A percentile compares a stretch with the other conserved stretches of the same genome.
These are phyloP conservation scores for Clonostachys byssicola DNA, from an alignment of 2,329 filamentous ascomycete species.

Conservation along the genomic window DNA sequence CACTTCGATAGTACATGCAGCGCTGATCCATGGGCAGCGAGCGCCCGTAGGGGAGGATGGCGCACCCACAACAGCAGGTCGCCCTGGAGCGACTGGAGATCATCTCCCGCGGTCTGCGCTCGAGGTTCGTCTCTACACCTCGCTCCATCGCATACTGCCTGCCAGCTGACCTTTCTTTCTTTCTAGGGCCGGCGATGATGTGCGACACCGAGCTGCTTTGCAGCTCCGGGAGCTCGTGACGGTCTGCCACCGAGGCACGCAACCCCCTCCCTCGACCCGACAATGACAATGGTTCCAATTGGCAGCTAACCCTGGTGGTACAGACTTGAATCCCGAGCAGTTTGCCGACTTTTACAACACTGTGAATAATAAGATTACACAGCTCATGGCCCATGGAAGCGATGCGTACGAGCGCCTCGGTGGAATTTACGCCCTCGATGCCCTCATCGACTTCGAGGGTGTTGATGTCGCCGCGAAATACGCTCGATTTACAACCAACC, in stretches of 20 bases:
- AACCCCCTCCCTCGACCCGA: neutral
- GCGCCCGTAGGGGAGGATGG: slow-evolving; percentile 23
- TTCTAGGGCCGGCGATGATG: slow-evolving; percentile 37
- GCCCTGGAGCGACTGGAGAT: slow-evolving; percentile 52
- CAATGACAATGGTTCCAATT: neutral
- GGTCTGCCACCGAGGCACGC: slow-evolving; percentile 49
- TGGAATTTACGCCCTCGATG: slow-evolving; percentile 87
- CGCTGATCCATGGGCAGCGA: neutral
- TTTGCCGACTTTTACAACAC: slow-evolving; percentile 60
- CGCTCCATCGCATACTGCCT: neutral
- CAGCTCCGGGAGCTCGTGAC: slow-evolving; percentile 52
- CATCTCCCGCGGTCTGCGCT: slow-evolving; percentile 50
- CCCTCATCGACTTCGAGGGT: slow-evolving; percentile 92
- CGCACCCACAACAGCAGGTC: slow-evolving; percentile 40
- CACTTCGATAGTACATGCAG: slow-evolving; percentile 1
- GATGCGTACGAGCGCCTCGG: slow-evolving; percentile 87
- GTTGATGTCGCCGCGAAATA: slow-evolving; percentile 92
- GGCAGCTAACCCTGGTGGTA: neutral
- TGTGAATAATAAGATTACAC: slow-evolving; percentile 53
- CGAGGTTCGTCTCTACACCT: slow-evolving; percentile 35
- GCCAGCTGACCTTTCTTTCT: neutral
- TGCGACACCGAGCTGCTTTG: slow-evolving; percentile 45
- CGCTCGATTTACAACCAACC: slow-evolving; percentile 86
- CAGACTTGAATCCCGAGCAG: slow-evolving; percentile 75
- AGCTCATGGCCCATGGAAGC: slow-evolving; percentile 76